Evolutionary conservation across 1,139 yeast genomes (phyloP), one percentile per base, ranked within the genome.

Genomic region (Debaryomyces singareniensis): DNA sequence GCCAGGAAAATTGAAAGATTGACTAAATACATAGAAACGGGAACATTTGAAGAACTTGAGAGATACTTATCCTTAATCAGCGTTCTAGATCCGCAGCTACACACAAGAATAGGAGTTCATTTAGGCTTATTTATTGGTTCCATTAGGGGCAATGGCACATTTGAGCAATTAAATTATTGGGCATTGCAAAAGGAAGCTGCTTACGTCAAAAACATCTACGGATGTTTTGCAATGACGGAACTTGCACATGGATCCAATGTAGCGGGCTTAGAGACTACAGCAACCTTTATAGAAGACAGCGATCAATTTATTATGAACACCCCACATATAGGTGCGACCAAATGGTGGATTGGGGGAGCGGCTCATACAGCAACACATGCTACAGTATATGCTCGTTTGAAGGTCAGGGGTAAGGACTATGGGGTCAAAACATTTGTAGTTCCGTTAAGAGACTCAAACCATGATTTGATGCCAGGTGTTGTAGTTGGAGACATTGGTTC

Each of bases 71-170:
- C 63, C 40, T 80, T 82, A 48, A 71, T 83, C 27, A 74, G 78
- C 30, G 65, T 78, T 20, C 67, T 51, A 36, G 71, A 76, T 38
- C 84, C 91, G 14, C 69, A 86, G 37, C 54, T 76, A 27, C 83
- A 57, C 32, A 65, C 60, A 38, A 48, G 69, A 47, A 47, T 69
- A 41, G 52, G 83, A 29, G 82, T 82, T 32, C 84, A 82, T 56
- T 64, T 76, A 47, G 87, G 86, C 4, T 65, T 82, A 35, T 82
- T 81, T 50, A 64, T 79, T 42, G 73, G 75, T 42, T 78, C 87
- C 40, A 58, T 82, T 36, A 74, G 71, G 43, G 89, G 91, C 31
- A 77, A 79, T 38, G 93, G 91, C 40, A 78, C 91, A 31, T 35
- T 42, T 16, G 61, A 55, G 22, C 71, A 65, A 45, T 53, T 57